Evolutionary conservation across 2,329 filamentous ascomycete genomes (phyloP).

Genomic region (Microdochium paspali): DNA sequence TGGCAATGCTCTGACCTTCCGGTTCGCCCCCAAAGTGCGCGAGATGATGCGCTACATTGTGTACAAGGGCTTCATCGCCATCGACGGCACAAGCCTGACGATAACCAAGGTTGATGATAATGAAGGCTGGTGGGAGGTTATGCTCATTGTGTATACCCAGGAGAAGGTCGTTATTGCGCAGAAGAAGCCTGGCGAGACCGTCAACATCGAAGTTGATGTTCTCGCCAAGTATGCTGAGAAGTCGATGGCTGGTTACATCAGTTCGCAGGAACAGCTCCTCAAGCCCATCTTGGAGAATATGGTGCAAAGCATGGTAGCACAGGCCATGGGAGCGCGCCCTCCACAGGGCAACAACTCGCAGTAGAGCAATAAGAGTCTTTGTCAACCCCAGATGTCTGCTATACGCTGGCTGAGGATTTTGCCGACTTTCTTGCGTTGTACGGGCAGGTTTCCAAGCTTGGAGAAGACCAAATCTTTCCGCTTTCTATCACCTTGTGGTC

Average conservation of each 20-base stretch:
- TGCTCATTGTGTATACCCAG: conserved; percentile 96
- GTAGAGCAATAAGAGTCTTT: background rate
- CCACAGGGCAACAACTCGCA: background rate
- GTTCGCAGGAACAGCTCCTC: conserved; percentile 38
- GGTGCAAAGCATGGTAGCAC: conserved; percentile 65
- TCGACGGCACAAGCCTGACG: conserved; percentile 92
- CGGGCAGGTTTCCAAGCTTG: conserved; percentile 40
- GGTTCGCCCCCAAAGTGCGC: conserved; percentile 62
- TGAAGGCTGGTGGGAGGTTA: conserved; percentile 84
- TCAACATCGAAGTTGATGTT: conserved; percentile 92
- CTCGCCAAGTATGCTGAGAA: conserved; percentile 82
- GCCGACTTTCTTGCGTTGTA: conserved; percentile 60
- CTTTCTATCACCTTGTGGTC: conserved; percentile 41
- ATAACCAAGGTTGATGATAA: conserved; percentile 77
- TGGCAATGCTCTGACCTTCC: conserved; percentile 82
- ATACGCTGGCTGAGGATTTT: conserved; percentile 59
- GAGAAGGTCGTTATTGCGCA: conserved; percentile 75
- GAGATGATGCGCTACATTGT: conserved; percentile 78
- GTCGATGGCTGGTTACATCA: conserved; percentile 74
- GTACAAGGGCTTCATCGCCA: conserved; percentile 89
- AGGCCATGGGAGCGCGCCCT: conserved; percentile 38
- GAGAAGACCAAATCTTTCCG: conserved; percentile 51
- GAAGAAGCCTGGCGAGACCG: conserved; percentile 70
- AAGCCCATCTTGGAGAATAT: conserved; percentile 59
- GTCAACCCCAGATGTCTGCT: conserved; percentile 58